A percentile compares a stretch with the other conserved stretches of the same genome.
Evolutionary conservation across 1,284 basidiomycete genomes (phyloP).

Genomic region (Anthracocystis panici-leucophaei): DNA sequence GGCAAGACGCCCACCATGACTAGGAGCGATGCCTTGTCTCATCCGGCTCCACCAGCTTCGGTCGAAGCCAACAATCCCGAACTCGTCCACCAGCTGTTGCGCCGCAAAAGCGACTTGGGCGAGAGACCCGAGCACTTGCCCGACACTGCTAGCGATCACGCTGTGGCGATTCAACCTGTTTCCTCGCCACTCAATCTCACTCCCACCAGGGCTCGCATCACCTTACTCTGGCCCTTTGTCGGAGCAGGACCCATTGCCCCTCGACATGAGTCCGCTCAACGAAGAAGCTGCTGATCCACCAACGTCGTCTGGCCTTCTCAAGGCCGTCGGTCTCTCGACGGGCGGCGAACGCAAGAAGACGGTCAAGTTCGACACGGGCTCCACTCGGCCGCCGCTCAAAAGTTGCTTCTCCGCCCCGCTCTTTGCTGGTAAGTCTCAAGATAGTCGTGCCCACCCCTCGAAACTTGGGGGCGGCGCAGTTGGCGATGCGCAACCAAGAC

Average conservation of each 20-base stretch:
- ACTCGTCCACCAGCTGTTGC: slow-evolving; percentile 54
- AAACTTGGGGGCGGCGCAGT: neutral
- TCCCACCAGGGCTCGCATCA: slow-evolving; percentile 8
- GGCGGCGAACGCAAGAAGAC: slow-evolving; percentile 36
- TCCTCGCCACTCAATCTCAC: slow-evolving; percentile 26
- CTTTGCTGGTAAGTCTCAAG: slow-evolving; percentile 33
- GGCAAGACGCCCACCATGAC: slow-evolving; percentile 32
- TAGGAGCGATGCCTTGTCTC: slow-evolving; percentile 39
- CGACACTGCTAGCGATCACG: slow-evolving; percentile 56
- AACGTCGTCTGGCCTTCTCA: slow-evolving; percentile 12
- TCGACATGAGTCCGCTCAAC: slow-evolving; percentile 23
- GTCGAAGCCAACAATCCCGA: slow-evolving; percentile 54
- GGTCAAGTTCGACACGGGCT: slow-evolving; percentile 51
- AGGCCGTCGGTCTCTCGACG: slow-evolving; percentile 15
- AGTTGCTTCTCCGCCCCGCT: slow-evolving; percentile 43
- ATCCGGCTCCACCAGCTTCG: slow-evolving; percentile 53
- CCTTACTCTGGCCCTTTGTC: slow-evolving; percentile 9
- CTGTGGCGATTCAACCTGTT: slow-evolving; percentile 31
- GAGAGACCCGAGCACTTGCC: slow-evolving; percentile 14
- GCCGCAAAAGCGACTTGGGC: slow-evolving; percentile 46
- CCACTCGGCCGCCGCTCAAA: slow-evolving; percentile 18
- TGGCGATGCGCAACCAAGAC: slow-evolving; percentile 54
- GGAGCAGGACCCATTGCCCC: slow-evolving; percentile 39
- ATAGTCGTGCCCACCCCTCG: neutral
- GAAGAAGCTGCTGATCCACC: slow-evolving; percentile 4